Evolutionary conservation across 768 basidiomycete genomes (phyloP).

Genomic region (Gyrodon lividus): DNA sequence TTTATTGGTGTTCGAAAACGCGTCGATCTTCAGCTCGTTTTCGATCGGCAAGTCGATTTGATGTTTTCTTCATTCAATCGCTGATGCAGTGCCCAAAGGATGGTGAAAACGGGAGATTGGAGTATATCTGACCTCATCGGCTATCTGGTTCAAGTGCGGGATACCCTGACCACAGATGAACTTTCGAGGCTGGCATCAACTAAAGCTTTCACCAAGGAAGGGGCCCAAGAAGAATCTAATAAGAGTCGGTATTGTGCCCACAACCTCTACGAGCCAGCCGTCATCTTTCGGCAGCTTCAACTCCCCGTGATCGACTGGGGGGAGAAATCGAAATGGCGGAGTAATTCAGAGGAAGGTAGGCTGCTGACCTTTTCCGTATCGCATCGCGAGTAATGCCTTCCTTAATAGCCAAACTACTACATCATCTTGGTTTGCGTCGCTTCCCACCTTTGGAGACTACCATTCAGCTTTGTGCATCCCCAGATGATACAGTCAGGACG

Average conservation of each 20-base stretch:
- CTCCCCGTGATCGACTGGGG: slow-evolving; percentile 92
- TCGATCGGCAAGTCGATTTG: slow-evolving; percentile 60
- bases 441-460: slow-evolving; percentile 66
- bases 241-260: slow-evolving; percentile 60
- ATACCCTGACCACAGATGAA: slow-evolving; percentile 57
- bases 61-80: not conserved
- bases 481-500: slow-evolving; percentile 48
- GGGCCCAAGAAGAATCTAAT: slow-evolving; percentile 19
- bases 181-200: slow-evolving; percentile 56
- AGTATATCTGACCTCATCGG: slow-evolving; percentile 79
- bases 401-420: slow-evolving; percentile 72
- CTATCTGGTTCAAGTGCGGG: slow-evolving; percentile 83
- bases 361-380: not conserved
- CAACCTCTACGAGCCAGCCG: slow-evolving; percentile 83
- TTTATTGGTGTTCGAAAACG: slow-evolving; percentile 85
- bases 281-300: slow-evolving; percentile 65
- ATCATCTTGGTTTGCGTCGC: slow-evolving; percentile 64
- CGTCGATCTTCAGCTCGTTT: slow-evolving; percentile 92
- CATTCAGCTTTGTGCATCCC: slow-evolving; percentile 64
- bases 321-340: slow-evolving; percentile 70
- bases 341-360: slow-evolving; percentile 83
- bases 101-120: slow-evolving; percentile 91
- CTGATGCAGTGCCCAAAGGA: slow-evolving; percentile 41
- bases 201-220: slow-evolving; percentile 71
- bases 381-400: not conserved